phyloP scores from a whole-genome alignment of 768 basidiomycete species.

The Pleurotus citrinopileatus region DNA sequence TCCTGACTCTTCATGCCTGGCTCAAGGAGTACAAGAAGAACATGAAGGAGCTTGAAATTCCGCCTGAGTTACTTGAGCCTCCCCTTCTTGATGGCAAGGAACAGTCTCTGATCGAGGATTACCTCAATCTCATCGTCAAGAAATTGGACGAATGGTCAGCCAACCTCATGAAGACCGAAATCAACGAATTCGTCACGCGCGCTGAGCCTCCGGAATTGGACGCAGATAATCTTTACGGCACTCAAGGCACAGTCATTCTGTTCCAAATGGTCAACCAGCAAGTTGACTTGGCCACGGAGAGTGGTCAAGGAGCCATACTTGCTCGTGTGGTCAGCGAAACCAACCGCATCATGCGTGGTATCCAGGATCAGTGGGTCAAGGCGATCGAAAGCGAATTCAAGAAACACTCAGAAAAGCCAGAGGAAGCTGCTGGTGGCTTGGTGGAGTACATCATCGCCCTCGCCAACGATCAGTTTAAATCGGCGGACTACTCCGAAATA shows the following conservation, averaged over 20 bases:
- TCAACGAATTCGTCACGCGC: conserved; percentile 78
- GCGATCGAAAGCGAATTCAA: conserved; percentile 83
- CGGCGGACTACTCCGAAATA: conserved; percentile 89
- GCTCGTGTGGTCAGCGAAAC: conserved; percentile 87
- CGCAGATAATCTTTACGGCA: conserved; percentile 85
- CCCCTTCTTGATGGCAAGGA: conserved; percentile 95
- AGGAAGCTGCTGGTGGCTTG: conserved; percentile 82
- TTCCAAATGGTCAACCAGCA: conserved; percentile 99
- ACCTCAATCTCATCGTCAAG: conserved; percentile 86
- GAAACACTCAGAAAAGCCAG: conserved; percentile 84
- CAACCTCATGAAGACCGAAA: conserved; percentile 91
- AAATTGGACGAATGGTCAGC: conserved; percentile 97
- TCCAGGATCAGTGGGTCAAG: conserved; percentile 87
- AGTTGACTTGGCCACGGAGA: conserved; percentile 91
- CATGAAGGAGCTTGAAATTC: conserved; percentile 91
- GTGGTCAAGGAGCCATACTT: conserved; percentile 91
- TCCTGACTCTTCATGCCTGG: conserved; percentile 89
- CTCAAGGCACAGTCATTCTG: conserved; percentile 89
- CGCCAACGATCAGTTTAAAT: conserved; percentile 97
- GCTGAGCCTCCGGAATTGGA: conserved; percentile 87
- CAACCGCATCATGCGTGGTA: conserved; percentile 84
- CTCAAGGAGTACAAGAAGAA: conserved; percentile 92
- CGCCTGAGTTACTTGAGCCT: conserved; percentile 80
- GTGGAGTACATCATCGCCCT: conserved; percentile 96
- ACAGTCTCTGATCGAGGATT: conserved; percentile 91